phyloP scores from a whole-genome alignment of 2,329 filamentous ascomycete species.

The Diaporthe citri region DNA sequence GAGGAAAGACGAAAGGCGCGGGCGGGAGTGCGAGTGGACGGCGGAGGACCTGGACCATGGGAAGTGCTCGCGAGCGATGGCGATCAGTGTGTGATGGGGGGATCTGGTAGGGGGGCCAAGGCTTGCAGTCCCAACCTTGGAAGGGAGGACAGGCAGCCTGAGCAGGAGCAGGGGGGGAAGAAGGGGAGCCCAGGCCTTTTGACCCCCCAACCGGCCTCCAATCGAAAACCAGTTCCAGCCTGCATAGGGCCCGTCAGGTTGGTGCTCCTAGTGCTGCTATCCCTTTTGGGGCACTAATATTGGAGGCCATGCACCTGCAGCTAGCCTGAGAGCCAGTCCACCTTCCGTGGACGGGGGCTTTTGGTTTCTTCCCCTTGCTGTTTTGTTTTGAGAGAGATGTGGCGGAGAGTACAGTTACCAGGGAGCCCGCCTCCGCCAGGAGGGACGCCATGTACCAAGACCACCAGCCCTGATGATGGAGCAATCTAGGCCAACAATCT shows the following conservation, averaged over 20 bases:
- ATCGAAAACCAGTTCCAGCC: constrained; percentile 8
- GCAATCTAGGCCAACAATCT: constrained; percentile 19
- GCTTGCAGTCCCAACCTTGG: constrained; percentile 28
- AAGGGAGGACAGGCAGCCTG: constrained; percentile 24
- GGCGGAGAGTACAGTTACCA: constrained; percentile 10
- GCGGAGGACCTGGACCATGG: constrained; percentile 26
- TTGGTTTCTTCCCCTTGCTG: constrained; percentile 23
- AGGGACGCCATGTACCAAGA: constrained; percentile 10
- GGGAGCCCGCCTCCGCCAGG: not conserved
- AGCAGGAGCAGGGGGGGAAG: constrained; percentile 1
- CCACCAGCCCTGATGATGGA: not conserved
- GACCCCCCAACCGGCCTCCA: constrained; percentile 23
- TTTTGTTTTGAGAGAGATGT: constrained; percentile 17
- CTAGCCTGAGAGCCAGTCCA: constrained; percentile 31
- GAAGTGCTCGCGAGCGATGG: constrained; percentile 32
- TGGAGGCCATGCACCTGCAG: constrained; percentile 31
- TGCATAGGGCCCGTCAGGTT: constrained; percentile 29
- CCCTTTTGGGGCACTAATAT: constrained; percentile 32
- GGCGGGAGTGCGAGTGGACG: constrained; percentile 28
- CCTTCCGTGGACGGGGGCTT: constrained; percentile 15
- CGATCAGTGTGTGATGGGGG: constrained; percentile 22
- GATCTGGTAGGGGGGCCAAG: constrained; percentile 24
- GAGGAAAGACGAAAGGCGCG: constrained; percentile 30
- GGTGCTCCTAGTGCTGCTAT: constrained; percentile 28
- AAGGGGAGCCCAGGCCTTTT: constrained; percentile 25